Base-by-base conservation (phyloP, 2,329 filamentous ascomycete genomes). In the Diaporthe sp. region DNA sequence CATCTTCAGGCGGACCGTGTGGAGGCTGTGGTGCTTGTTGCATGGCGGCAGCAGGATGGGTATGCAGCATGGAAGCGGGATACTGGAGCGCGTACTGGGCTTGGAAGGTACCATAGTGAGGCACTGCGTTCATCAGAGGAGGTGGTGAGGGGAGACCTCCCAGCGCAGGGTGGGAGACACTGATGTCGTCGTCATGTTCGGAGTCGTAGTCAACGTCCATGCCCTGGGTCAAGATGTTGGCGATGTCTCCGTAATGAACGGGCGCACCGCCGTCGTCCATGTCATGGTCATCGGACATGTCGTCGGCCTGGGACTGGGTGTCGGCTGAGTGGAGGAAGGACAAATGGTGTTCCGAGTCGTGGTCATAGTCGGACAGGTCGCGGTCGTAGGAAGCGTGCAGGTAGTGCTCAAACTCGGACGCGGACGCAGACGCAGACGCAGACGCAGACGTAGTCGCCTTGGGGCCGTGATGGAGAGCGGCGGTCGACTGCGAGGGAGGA, bases 231-330 rank as follows among this genome's bases (percentile, higher is more conserved):
- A 81, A 71, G 12, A 80, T 57, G 55, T 76, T 76, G 65, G 77
- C 71, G 39, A 78, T 68, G 44, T 79, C 72, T 31, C 76, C 46
- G 58, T 77, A 78, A 65, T 79, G 76, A 12, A 79, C 75, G 67
- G 79, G 68, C 19, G 79, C 78, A 7, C 77, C 78, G 61, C 76
- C 78, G 42, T 79, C 80, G 12, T 79, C 79, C 76, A 78, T 76
- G 74, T 81, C 80, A 22, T 77, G 67, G 34, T 78, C 77, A 51
- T 80, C 80, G 10, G 77, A 78, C 34, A 78, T 73, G 76, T 79
- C 77, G 51, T 71, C 76, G 73, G 76, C 77, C 28, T 53, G 71
- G 46, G 71, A 70, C 42, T 67, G 44, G 44, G 39, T 25, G 53
- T 76, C 71, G 37, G 58, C 28, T 42, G 71, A 55, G 34, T 73